These are phyloP conservation scores for Trichophyton simii DNA, from an alignment of 2,329 filamentous ascomycete genomes.

Conservation along the genomic window DNA sequence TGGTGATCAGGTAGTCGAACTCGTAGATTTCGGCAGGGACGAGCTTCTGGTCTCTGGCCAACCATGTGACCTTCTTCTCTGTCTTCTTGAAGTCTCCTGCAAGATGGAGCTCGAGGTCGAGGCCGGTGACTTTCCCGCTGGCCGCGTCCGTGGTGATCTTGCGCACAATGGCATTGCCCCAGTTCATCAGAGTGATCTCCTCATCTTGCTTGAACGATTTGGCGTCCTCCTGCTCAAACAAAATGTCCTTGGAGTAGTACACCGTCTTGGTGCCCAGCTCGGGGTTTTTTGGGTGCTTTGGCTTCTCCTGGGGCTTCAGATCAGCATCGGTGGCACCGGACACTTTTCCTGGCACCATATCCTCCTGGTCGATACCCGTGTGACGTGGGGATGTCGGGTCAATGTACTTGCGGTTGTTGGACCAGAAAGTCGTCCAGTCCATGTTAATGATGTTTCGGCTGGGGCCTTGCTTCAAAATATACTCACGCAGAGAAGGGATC, in stretches of 20 bases:
- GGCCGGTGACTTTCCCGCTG: conserved; percentile 48
- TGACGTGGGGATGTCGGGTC: conserved; percentile 41
- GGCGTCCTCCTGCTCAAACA: conserved; percentile 24
- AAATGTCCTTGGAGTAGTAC: conserved; percentile 19
- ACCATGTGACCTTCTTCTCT: conserved; percentile 93
- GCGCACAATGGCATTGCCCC: conserved; percentile 53
- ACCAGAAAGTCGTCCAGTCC: conserved; percentile 32
- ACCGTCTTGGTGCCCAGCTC: conserved; percentile 24
- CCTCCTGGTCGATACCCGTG: conserved; percentile 20
- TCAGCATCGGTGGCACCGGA: conserved; percentile 34
- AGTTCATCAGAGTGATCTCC: conserved; percentile 40
- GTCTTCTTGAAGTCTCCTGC: conserved; percentile 90
- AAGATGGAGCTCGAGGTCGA: conserved; percentile 79
- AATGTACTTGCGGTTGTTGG: conserved; percentile 59
- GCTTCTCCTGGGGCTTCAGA: conserved; percentile 40
- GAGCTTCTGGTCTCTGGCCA: conserved; percentile 64
- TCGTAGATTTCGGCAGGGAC: conserved; percentile 78
- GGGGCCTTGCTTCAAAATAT: conserved; percentile 31
- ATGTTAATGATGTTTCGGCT: conserved; percentile 31
- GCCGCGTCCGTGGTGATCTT: conserved; percentile 37
- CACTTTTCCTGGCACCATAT: conserved; percentile 28
- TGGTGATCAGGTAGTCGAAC: conserved; percentile 89
- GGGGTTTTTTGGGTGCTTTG: conserved; percentile 22
- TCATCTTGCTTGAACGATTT: conserved; percentile 21
- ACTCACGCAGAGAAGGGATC: conserved; percentile 23